Evolutionary conservation across 139 green algal species (phyloP), one percentile per base, ranked within the genome.

Genomic region (Desmodesmus armatus): DNA sequence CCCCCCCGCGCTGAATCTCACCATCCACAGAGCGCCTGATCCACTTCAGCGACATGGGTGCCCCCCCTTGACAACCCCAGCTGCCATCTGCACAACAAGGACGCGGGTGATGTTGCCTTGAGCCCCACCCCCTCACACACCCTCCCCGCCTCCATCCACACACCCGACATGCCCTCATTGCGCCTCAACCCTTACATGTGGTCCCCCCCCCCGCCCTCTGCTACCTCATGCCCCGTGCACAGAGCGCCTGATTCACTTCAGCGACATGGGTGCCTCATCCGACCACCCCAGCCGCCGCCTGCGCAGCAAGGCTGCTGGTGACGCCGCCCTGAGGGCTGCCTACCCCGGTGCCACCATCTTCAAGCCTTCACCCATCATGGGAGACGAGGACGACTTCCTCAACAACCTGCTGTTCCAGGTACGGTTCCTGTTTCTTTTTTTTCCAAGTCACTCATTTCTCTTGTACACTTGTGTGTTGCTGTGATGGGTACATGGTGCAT

Each of bases 311-410:
- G 94, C 86, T 2, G 73, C 72, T n/a, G 95, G 95, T 0, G 95
- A 97, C 75, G 80, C 77, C 21, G 91, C 86, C 25, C 86, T 98
- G 17, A 69, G 84, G 3, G 86, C 87, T n/a, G 72, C 88, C 43
- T 92, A 93, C 29, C 91, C 91, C 2, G 35, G 87, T 4, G 89
- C 94, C 29, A 98, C 95, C 37, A 93, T 97, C 78, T n/a, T 89
- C 35, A 95, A 93, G 77, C 92, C 93, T 1, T 94, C 83, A 0
- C 92, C 92, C n/a, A 82, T 99, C 58, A 88, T 96, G 0, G 97
- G 97, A 71, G 92, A 93, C 11, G 97, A 99, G 92, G 97, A 99
- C 89, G 87, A 95, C 27, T 90, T 99, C 65, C 94, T 97, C 80
- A 98, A 98, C 90, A 92, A 91, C 80, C 89, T 94, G 15, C 92